Base-by-base conservation (phyloP, 352 stramenopile genomes). In the Globisporangium ultimum region DNA sequence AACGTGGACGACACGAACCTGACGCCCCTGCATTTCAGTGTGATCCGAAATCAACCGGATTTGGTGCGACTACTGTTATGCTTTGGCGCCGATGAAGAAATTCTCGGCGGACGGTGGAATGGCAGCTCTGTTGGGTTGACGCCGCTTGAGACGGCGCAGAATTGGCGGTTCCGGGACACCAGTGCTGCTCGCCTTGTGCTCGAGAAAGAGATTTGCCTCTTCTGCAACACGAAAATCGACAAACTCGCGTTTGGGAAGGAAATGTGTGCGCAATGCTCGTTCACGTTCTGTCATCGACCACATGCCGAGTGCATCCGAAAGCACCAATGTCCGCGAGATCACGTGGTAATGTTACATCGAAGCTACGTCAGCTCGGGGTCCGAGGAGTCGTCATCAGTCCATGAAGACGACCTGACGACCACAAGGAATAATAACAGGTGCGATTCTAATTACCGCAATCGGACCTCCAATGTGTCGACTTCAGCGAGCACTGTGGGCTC, bases 11-110 rank as follows among this genome's bases (percentile, higher is more conserved):
- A 93, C 48, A 74, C 68, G 7, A 68, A 64, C 6, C 67, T 95
- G 36, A 91, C 74, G 3, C 86, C 86, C 17, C 60, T 95, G 28
- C 86, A 95, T 64, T 91, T 93, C 60, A 78, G 70, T 32, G 79
- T 88, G 21, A 73, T 93, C 34, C 79, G 76, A 11, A 93, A 95
- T 51, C 74, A 93, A 22, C 84, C 84, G 1, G 83, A 95, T 47
- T 63, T 89, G 53, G 68, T 89, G 21, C 86, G 86, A 14, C 45
- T 93, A 20, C 63, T 95, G 20, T 71, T 93, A 28, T 68, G 55
- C 18, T 71, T 71, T 38, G 84, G 84, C 12, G 84, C 79, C 4
- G 68, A 82, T 58, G 54, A 65, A 15, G 43, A 46, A 0, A 24
- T 62, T 4, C 41, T 51, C n/a, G 72, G 76, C 3, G 79, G 79